Base-by-base conservation (phyloP, 176 grass and related monocot species). In the Chloris gayana region DNA sequence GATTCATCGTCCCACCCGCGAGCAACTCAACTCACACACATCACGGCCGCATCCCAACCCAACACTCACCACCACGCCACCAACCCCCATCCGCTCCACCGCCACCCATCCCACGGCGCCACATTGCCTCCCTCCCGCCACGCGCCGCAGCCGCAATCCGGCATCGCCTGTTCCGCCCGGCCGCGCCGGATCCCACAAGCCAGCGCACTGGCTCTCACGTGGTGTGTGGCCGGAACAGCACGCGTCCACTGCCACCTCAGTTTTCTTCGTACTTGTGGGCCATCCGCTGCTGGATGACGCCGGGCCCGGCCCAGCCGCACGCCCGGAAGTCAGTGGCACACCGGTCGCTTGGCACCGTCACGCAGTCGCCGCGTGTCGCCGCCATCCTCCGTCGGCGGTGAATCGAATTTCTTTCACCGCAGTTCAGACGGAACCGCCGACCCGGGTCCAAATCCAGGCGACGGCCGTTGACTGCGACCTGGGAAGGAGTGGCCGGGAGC, bases 391-490 rank as follows among this genome's bases (percentile, higher is more conserved):
- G 29, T 84, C 67, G 39, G 62, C 63, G 70, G 87, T 88, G 60
- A 68, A 44, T 50, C 22, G 54, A 17, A 21, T 66, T 29, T 14
- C 66, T 51, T 50, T 35, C 44, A 75, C 33, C 61, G 71, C 24
- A 46, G 61, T 17, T 24, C 17, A 34, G 13, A n/a, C 34, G 34
- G 34, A 35, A 63, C 65, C 47, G 3, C 78, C 51, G 87, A 85
- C 78, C 59, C 73, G 83, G 72, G 87, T 89, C 87, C 87, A 77
- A 89, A 85, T 89, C 83, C 61, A 59, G 75, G 68, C 85, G 91
- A 86, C 58, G 83, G 18, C 53, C 85, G 89, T 97, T 97, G 91
- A 94, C 91, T 53, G 85, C 26, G 58, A 77, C 60, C 34, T 8
- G 42, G 27, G n/a, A 79, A 61, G 74, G 31, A 85, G 86, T 84